phyloP scores from a whole-genome alignment of 2,329 filamentous ascomycete genomes.

The Aureobasidium sp. region DNA sequence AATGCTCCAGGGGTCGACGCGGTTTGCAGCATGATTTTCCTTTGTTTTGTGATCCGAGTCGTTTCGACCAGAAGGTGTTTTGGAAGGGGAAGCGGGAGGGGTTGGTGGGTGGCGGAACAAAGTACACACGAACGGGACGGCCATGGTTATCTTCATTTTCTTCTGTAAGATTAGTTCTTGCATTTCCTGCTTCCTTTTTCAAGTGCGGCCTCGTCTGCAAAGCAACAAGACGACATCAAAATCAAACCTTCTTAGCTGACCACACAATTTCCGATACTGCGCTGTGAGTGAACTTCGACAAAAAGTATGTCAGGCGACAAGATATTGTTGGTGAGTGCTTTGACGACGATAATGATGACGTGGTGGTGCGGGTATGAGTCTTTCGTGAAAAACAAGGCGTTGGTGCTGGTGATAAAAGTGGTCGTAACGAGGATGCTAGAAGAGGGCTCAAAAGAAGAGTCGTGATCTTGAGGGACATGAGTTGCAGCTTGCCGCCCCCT shows the following conservation, averaged over 20 bases:
- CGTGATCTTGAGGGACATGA: not conserved
- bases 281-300: not conserved
- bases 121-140: not conserved
- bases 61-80: not conserved
- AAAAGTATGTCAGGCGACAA: not conserved
- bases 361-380: not conserved
- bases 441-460: too few relatives aligned
- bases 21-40: not conserved
- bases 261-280: not conserved
- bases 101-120: not conserved
- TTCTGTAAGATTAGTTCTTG: not conserved
- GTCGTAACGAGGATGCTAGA: not conserved
- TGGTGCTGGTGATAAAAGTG: not conserved
- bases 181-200: not conserved
- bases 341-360: too few relatives aligned
- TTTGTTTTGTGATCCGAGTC: not conserved
- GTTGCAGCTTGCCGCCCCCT: not conserved
- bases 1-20: not conserved
- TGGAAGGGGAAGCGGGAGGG: not conserved
- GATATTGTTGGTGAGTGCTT: too few relatives aligned
- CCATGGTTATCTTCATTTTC: not conserved
- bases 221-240: slow-evolving; percentile 5
- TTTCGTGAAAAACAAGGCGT: too few relatives aligned
- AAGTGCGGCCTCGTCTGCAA: not conserved
- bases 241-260: not conserved